phyloP scores from a whole-genome alignment of 164 flowering plant species.

The Umbellularia californica region DNA sequence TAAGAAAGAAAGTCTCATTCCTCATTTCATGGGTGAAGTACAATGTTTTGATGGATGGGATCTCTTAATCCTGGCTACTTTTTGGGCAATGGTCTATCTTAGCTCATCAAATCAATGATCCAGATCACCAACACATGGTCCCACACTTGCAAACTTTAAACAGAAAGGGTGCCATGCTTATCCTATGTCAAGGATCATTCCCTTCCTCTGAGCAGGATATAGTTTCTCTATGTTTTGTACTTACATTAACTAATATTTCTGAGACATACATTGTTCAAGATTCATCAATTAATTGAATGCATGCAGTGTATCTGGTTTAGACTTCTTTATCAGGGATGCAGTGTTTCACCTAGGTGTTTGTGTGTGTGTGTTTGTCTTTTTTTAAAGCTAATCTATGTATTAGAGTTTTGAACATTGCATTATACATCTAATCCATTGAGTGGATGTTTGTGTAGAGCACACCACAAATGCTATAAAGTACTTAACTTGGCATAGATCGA shows the following conservation, averaged over 20 bases:
- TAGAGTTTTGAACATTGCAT: not conserved
- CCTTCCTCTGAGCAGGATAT: not conserved
- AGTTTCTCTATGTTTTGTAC: not conserved
- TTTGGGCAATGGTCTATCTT: not conserved
- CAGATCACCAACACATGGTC: not conserved
- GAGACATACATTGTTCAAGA: not conserved
- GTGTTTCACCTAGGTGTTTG: not conserved
- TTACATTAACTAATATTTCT: not conserved
- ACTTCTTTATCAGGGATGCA: not conserved
- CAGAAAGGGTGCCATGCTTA: not conserved
- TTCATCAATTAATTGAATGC: not conserved
- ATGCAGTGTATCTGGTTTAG: not conserved
- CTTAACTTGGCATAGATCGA: slow-evolving; percentile 90
- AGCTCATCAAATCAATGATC: not conserved
- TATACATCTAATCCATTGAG: slow-evolving; percentile 10
- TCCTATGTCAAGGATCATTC: not conserved
- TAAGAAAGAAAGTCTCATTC: not conserved
- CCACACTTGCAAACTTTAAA: not conserved
- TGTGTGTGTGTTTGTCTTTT: no score
- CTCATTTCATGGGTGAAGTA: not conserved
- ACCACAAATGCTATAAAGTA: slow-evolving; percentile 51
- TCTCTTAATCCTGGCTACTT: not conserved
- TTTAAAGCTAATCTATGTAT: not conserved
- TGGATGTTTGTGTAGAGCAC: slow-evolving; percentile 41
- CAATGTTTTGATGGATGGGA: not conserved